A percentile compares a stretch with the other conserved stretches of the same genome.
These are phyloP conservation scores for Lactarius quietus DNA, from an alignment of 768 basidiomycete species.

Conservation along the genomic window DNA sequence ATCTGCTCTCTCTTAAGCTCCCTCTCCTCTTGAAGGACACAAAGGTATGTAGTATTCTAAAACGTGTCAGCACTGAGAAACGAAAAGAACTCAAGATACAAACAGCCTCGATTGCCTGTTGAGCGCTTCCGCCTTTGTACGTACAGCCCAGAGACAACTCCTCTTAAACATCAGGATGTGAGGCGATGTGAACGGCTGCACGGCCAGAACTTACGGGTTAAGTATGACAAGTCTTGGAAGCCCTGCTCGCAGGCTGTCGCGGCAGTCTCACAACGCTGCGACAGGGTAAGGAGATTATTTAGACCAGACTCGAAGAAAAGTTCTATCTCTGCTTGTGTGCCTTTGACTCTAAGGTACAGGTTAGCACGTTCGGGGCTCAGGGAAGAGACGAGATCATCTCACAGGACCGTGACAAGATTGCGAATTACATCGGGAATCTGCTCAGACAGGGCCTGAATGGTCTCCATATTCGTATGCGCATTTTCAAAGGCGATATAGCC, in stretches of 20 bases:
- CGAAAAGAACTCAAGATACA: background rate
- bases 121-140: background rate
- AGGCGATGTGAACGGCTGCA: background rate
- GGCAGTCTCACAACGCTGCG: background rate
- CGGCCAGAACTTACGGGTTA: background rate
- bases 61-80: background rate
- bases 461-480: constrained; percentile 14
- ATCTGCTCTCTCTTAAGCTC: background rate
- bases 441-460: constrained; percentile 8
- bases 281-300: background rate
- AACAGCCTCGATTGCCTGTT: background rate
- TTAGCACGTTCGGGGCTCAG: background rate
- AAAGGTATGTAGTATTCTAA: constrained; percentile 1
- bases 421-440: constrained; percentile 17
- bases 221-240: constrained; percentile 2
- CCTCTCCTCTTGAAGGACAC: background rate
- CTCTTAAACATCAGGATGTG: background rate
- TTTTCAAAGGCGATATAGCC: constrained; percentile 18
- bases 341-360: background rate
- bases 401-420: constrained; percentile 4
- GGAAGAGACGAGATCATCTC: background rate
- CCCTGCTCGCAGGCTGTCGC: background rate
- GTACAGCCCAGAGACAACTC: background rate
- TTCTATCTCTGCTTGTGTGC: background rate
- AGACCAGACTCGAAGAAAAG: constrained; percentile 3